Base-by-base conservation (phyloP, 1,139 yeast genomes). In the Diutina catenulata region DNA sequence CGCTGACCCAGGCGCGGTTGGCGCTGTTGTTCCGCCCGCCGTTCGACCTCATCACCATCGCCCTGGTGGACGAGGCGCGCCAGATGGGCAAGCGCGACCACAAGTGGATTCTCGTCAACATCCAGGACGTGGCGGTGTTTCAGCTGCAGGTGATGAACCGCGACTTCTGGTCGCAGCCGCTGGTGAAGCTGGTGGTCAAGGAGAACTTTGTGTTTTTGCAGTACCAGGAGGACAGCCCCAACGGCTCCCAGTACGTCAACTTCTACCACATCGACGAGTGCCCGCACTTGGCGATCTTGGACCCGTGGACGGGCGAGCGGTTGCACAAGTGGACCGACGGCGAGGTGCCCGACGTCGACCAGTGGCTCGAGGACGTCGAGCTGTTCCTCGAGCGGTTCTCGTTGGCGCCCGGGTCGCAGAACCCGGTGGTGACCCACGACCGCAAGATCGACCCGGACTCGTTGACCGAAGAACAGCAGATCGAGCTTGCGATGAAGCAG, bases 301-400 rank as follows among this genome's bases (percentile, higher is more conserved):
- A 93, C 53, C 96, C 98, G 2, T 74, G 88, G 53, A 91, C 98
- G 0, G 97, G 97, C 11, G 98, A 91, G 57, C 68, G 94, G 43
- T 71, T 86, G 40, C 70, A 71, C 47, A 67, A 66, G 42, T 88
- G 96, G 95, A 49, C 51, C 11, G 70, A 70, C 37, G 76, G 75
- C 11, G 60, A 53, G 33, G 78, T 76, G 1, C 94, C 93, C 0
- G 59, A 60, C 27, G 64, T 70, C 1, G 64, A 59, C 11, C 59
- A 56, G 20, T 88, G 91, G 76, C 53, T 79, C 15, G 68, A 69
- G 32, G 80, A 78, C 36, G 70, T 77, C 1, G 66, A 70, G 23
- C 68, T 67, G 16, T 81, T 81, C 52, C 60, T 88, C 47, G 57
- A 59, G n/a, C 56, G 69, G 37, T 83, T 76, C 53, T 76, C 93